A percentile compares a stretch with the other conserved stretches of the same genome.
Evolutionary conservation across 2,329 filamentous ascomycete species (phyloP).

Genomic region (Pseudogymnoascus sp.): DNA sequence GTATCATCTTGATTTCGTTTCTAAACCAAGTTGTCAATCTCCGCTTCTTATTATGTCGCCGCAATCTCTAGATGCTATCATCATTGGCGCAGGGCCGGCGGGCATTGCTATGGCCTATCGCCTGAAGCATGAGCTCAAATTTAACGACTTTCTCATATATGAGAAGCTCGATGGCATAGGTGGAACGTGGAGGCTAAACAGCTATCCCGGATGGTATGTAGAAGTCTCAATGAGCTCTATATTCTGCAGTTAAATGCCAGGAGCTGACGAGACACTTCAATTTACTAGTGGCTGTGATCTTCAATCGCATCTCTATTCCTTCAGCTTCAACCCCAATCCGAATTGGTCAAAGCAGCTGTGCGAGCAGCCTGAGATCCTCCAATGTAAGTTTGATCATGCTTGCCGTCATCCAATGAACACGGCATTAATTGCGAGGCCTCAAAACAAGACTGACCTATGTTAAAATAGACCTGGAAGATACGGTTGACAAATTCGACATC

Average conservation of each 20-base stretch:
- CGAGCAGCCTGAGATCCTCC: conserved; percentile 30
- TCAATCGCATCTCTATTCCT: conserved; percentile 33
- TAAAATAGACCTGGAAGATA: conserved; percentile 11
- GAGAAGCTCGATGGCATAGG: conserved; percentile 26
- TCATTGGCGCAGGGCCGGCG: conserved; percentile 28
- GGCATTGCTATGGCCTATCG: conserved; percentile 28
- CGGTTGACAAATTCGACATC: conserved; percentile 18
- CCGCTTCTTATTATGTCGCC: neutral
- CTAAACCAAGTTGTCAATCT: too few relatives aligned
- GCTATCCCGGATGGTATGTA: conserved; percentile 26
- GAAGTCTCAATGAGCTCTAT: neutral
- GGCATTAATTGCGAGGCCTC: neutral
- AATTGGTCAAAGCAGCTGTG: conserved; percentile 31
- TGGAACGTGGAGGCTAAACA: conserved; percentile 27
- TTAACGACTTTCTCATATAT: conserved; percentile 26
- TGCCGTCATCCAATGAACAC: neutral
- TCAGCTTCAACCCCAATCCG: conserved; percentile 34
- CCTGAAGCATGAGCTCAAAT: conserved; percentile 27
- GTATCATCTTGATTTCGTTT: too few relatives aligned
- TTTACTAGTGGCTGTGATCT: conserved; percentile 24
- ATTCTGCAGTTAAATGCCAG: neutral
- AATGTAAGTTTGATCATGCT: conserved; percentile 18
- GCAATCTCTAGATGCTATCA: conserved; percentile 19
- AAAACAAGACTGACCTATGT: conserved; percentile 7
- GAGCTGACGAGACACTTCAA: neutral